Conservation (phyloP, 306 rosid species). For the Cicer pinnatifidum region DNA sequence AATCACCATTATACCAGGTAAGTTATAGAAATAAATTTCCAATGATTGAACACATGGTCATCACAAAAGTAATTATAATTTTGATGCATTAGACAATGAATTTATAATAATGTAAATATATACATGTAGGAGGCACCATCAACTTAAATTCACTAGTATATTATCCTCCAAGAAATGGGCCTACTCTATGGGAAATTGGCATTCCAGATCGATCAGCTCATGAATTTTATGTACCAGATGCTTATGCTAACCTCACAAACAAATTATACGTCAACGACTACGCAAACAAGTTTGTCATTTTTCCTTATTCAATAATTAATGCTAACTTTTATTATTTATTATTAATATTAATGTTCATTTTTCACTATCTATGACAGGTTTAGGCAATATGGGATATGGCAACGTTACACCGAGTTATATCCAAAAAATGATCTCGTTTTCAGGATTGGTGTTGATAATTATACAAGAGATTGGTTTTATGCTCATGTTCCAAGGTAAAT, state of each 20-base stretch:
- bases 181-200: slow-evolving; percentile 89
- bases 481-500: slow-evolving; percentile 63
- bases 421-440: slow-evolving; percentile 58
- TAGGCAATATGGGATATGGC: slow-evolving; percentile 79
- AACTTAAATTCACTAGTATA: slow-evolving; percentile 50
- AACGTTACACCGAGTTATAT: slow-evolving; percentile 58
- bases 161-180: slow-evolving; percentile 78
- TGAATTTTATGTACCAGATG: slow-evolving; percentile 68
- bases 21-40: neutral
- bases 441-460: slow-evolving; percentile 44
- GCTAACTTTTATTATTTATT: neutral
- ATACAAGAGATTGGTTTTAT: slow-evolving; percentile 59
- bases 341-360: neutral
- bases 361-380: slow-evolving; percentile 43
- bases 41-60: neutral
- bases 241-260: slow-evolving; percentile 57
- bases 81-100: too few species aligned
- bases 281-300: slow-evolving; percentile 48
- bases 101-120: neutral
- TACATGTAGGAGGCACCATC: slow-evolving; percentile 50
- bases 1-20: slow-evolving; percentile 61
- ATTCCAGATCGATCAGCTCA: slow-evolving; percentile 79
- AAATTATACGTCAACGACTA: slow-evolving; percentile 27
- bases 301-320: neutral
- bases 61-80: too few species aligned